These are phyloP conservation scores for Taiozyma sp. DNA, from an alignment of 1,139 yeast genomes.

Conservation along the genomic window DNA sequence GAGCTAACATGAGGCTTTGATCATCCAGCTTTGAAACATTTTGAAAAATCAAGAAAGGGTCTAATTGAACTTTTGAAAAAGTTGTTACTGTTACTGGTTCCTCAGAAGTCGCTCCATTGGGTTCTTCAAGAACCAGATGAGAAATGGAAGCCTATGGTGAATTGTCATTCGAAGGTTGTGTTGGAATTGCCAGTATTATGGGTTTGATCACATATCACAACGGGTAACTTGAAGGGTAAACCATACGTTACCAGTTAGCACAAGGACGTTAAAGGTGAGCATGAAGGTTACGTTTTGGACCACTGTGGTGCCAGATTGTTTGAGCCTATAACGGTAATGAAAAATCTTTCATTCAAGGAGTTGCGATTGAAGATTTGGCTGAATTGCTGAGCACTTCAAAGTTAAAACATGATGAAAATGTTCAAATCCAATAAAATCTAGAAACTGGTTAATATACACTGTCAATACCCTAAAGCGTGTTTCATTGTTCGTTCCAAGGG, in stretches of 20 bases:
- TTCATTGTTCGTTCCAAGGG: conserved; percentile 86
- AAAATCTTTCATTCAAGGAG: conserved; percentile 91
- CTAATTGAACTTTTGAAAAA: conserved; percentile 79
- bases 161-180: conserved; percentile 96
- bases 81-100: conserved; percentile 95
- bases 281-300: no score
- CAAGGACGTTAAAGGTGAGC: no score
- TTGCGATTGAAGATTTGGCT: conserved; percentile 90
- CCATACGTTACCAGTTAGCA: conserved; percentile 91
- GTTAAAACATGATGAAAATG: conserved; percentile 78
- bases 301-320: conserved; percentile 96
- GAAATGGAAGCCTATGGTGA: conserved; percentile 97
- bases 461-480: conserved; percentile 93
- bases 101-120: conserved; percentile 99
- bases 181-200: conserved; percentile 99
- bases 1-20: conserved; percentile 89
- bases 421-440: conserved; percentile 84
- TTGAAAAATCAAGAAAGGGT: conserved; percentile 74
- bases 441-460: conserved; percentile 83
- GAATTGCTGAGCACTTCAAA: conserved; percentile 90
- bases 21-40: conserved; percentile 83
- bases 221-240: conserved; percentile 82
- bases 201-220: conserved; percentile 92
- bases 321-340: conserved; percentile 95
- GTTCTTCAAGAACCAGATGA: conserved; percentile 99